A percentile compares a stretch with the other conserved stretches of the same genome.
Conservation (phyloP, 352 stramenopile genomes). For the Phytophthora citrophthora region DNA sequence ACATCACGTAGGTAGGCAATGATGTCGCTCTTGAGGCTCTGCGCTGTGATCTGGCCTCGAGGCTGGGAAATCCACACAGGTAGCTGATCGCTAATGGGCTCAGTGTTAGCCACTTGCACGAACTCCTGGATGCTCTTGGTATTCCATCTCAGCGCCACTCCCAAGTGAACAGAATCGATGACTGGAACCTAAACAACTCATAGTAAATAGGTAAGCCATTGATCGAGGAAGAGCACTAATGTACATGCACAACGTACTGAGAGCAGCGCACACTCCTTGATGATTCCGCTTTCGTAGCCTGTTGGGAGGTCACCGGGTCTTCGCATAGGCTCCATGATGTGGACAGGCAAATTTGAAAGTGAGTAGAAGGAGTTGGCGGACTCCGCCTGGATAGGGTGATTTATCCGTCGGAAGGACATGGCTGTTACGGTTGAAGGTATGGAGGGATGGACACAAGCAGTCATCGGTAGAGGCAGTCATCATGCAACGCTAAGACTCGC, state of each 20-base stretch:
- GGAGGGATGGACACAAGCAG: conserved; percentile 21
- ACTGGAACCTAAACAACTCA: conserved; percentile 5
- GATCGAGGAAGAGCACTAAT: neutral
- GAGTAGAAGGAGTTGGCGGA: conserved; percentile 3
- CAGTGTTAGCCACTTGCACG: conserved; percentile 25
- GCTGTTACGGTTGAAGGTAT: conserved; percentile 12
- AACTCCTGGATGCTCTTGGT: conserved; percentile 24
- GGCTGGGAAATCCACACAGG: conserved; percentile 31
- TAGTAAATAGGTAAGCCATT: conserved; percentile 4
- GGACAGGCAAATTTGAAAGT: conserved; percentile 20
- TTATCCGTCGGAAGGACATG: neutral
- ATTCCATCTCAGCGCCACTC: conserved; percentile 28
- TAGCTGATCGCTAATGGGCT: neutral
- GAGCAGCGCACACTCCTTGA: conserved; percentile 14
- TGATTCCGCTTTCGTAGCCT: conserved; percentile 21
- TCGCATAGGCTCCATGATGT: conserved; percentile 28
- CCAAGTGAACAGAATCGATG: conserved; percentile 23
- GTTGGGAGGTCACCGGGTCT: conserved; percentile 11
- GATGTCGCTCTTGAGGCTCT: conserved; percentile 29
- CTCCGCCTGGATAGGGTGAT: neutral
- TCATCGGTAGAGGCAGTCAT: conserved; percentile 22
- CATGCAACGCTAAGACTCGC: conserved; percentile 11
- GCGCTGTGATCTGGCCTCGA: conserved; percentile 26
- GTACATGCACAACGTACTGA: conserved; percentile 3
- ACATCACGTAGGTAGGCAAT: conserved; percentile 27